phyloP scores from a whole-genome alignment of 2,329 filamentous ascomycete genomes.

The Chaetomium sp. region DNA sequence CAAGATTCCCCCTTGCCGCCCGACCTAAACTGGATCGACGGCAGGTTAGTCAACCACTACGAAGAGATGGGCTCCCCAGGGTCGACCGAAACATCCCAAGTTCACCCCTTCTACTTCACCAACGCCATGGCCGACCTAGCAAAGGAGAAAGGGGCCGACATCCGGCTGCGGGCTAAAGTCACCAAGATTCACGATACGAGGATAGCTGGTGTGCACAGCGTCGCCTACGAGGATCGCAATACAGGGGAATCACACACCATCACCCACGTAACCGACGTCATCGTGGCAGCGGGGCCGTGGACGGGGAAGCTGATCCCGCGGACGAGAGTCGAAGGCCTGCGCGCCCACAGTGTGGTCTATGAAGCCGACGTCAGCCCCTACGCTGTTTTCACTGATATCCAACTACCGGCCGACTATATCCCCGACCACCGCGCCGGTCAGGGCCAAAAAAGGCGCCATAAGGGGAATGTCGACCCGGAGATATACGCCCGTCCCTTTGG shows the following conservation, averaged over 20 bases:
- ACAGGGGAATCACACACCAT: conserved; percentile 43
- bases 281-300: conserved; percentile 54
- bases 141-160: conserved; percentile 65
- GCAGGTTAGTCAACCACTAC: conserved; percentile 67
- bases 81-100: conserved; percentile 81
- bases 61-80: conserved; percentile 75
- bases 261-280: conserved; percentile 53
- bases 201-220: conserved; percentile 52
- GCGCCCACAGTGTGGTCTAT: conserved; percentile 68
- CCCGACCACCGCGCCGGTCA: conserved; percentile 51
- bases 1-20: conserved; percentile 66
- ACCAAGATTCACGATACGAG: conserved; percentile 63
- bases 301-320: conserved; percentile 60
- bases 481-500: conserved; percentile 89
- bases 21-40: conserved; percentile 83
- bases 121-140: conserved; percentile 79
- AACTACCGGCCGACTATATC: conserved; percentile 66
- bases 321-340: conserved; percentile 59
- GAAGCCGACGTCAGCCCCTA: conserved; percentile 68
- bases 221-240: conserved; percentile 60
- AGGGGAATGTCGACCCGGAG: conserved; percentile 76
- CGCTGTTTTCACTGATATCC: conserved; percentile 84
- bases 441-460: conserved; percentile 56
- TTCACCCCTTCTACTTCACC: conserved; percentile 91
- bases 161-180: conserved; percentile 68